These are phyloP conservation scores for Camelina laxa DNA, from an alignment of 345 rosid species.

Conservation along the genomic window DNA sequence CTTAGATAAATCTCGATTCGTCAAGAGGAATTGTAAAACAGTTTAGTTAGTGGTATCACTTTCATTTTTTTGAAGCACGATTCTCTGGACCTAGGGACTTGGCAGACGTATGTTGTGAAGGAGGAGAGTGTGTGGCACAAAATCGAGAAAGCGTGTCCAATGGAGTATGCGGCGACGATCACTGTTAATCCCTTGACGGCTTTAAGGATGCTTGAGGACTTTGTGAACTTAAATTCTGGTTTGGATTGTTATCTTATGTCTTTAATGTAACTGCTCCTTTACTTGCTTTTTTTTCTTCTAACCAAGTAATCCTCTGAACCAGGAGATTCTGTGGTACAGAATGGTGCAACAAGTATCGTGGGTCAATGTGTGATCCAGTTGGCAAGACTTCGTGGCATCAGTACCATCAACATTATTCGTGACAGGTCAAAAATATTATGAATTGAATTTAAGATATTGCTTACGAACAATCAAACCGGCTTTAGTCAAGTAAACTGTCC, in stretches of 20 bases:
- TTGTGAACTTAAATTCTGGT: conserved; percentile 65
- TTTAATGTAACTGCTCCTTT: neutral
- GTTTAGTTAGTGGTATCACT: neutral
- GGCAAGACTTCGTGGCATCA: conserved; percentile 68
- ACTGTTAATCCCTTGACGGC: conserved; percentile 92
- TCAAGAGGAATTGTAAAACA: too few relatives aligned
- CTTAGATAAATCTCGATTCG: neutral
- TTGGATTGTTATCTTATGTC: neutral
- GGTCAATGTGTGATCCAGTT: conserved; percentile 92
- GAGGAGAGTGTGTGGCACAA: conserved; percentile 83
- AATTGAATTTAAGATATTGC: neutral
- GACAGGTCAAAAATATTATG: conserved; percentile 59
- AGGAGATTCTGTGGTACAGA: conserved; percentile 89
- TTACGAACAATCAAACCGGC: neutral
- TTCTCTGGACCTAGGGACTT: conserved; percentile 54
- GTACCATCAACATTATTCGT: conserved; percentile 74
- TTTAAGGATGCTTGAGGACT: conserved; percentile 88
- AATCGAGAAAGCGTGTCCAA: conserved; percentile 65
- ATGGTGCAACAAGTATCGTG: conserved; percentile 89
- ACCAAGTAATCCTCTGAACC: conserved; percentile 38
- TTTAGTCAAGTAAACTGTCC: neutral
- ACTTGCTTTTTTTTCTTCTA: conserved; percentile 22
- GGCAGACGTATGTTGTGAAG: conserved; percentile 84
- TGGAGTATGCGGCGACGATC: conserved; percentile 88
- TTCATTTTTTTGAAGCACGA: neutral